Base-by-base conservation (phyloP, 352 stramenopile genomes). In the Elongisporangium prolatum region DNA sequence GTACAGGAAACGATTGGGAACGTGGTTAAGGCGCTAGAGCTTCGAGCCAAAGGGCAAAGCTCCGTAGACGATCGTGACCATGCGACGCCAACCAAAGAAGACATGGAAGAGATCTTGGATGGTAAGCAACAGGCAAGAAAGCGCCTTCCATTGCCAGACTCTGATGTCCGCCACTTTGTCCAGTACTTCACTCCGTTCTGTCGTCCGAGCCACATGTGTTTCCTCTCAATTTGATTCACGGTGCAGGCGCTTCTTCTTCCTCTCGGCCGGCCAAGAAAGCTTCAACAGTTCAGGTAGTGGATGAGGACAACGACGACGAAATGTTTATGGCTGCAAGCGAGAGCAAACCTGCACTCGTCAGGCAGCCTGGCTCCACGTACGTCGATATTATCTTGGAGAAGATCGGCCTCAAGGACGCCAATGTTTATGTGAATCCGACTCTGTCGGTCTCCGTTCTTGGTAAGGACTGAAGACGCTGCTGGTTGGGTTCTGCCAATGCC, bases 371-470 rank as follows among this genome's bases (percentile, higher is more conserved):
- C 18, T 72, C 57, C 34, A 74, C 72, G 17, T 86, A 89, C 56
- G 21, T 87, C 47, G 71, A 86, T 61, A 65, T 91, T 20, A 54
- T 63, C 24, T 71, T 91, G 21, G 64, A 54, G 25, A 74, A 78
- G 21, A 79, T 91, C 56, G 80, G 80, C 0, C 65, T 91, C 54
- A 91, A 91, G 49, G 76, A 91, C 64, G 80, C 75, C n/a, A 59
- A 53, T 6, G 54, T 54, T 16, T 89, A 91, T 55, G 70, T 80
- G 28, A 88, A 88, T 21, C 80, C 80, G 34, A 88, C 75, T 2
- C 64, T 91, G 50, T 64, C 82, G 13, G 72, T 91, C 50, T 88
- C 80, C 4, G 69, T 89, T 54, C 76, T 81, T 56, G 69, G 74
- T 84, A 50, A n/a, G 58, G 64, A 67, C 52, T 13, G 50, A n/a